Percentiles rank a stretch among this genome's conserved stretches.
Conservation (phyloP, 208 protist species). For the Spongospora subterranea region DNA sequence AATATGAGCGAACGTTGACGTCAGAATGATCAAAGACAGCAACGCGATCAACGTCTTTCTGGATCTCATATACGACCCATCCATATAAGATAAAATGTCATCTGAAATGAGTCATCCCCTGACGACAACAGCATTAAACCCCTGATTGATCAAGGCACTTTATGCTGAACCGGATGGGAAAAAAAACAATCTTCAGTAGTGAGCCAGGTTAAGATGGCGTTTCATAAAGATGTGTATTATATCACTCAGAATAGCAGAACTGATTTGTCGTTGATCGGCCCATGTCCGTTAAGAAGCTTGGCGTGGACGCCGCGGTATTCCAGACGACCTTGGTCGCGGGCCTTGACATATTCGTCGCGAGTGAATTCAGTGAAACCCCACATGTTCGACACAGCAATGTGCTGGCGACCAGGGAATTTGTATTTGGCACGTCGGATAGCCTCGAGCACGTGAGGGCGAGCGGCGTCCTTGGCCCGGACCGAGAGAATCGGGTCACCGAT, state of each 20-base stretch:
- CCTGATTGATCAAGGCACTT: too few species aligned
- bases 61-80: too few species aligned
- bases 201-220: too few species aligned
- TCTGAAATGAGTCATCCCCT: too few species aligned
- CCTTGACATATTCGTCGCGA: conserved; percentile 76
- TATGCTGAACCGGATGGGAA: too few species aligned
- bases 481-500: conserved; percentile 97
- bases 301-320: conserved; percentile 78
- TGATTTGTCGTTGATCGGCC: conserved; percentile 70
- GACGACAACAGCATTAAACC: too few species aligned
- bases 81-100: too few species aligned
- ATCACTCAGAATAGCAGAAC: conserved; percentile 35
- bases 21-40: too few species aligned
- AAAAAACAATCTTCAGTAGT: too few species aligned
- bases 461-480: conserved; percentile 85
- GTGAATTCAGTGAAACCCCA: conserved; percentile 84
- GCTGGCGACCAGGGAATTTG: conserved; percentile 92
- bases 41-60: too few species aligned
- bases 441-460: conserved; percentile 76
- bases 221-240: too few species aligned
- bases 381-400: conserved; percentile 84
- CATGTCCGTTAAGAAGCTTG: conserved; percentile 77
- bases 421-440: conserved; percentile 86
- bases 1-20: too few species aligned
- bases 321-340: conserved; percentile 72